Conservation (phyloP, 2,329 filamentous ascomycete genomes). For the Blumeria hordei region DNA sequence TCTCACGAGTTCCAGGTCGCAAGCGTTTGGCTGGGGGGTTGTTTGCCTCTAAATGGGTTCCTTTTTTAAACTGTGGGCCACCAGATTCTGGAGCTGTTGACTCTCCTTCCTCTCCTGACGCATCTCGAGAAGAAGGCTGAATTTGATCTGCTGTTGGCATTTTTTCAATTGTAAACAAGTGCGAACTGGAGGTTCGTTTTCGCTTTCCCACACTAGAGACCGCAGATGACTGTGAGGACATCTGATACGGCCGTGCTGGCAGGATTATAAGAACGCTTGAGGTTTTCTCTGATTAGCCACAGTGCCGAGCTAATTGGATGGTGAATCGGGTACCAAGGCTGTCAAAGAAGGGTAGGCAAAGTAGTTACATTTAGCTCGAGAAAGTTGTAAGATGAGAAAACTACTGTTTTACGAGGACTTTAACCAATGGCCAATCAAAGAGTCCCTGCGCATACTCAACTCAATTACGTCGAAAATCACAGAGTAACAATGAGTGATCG, state of each 20-base stretch:
- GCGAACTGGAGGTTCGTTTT: slow-evolving; percentile 41
- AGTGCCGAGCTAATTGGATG: too few relatives aligned
- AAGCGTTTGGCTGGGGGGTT: slow-evolving; percentile 47
- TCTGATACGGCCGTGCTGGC: slow-evolving; percentile 2
- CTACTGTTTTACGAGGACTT: too few relatives aligned
- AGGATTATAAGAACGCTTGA: too few relatives aligned
- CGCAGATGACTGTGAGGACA: slow-evolving; percentile 17
- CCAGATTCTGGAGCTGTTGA: slow-evolving; percentile 40
- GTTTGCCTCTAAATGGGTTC: slow-evolving; percentile 20
- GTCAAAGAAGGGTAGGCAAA: too few relatives aligned
- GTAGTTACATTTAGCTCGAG: too few relatives aligned
- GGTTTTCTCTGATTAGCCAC: too few relatives aligned
- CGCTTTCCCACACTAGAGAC: slow-evolving; percentile 34
- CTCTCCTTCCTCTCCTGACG: slow-evolving; percentile 58
- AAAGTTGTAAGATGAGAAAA: too few relatives aligned
- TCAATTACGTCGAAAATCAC: too few relatives aligned
- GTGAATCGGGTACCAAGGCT: too few relatives aligned
- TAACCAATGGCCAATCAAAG: too few relatives aligned
- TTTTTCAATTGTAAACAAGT: slow-evolving; percentile 20
- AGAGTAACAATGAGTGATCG: too few relatives aligned
- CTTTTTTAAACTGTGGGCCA: slow-evolving; percentile 31
- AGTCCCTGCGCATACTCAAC: too few relatives aligned
- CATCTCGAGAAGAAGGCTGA: slow-evolving; percentile 55
- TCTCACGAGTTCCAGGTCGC: slow-evolving; percentile 21
- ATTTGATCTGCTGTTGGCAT: slow-evolving; percentile 29